Percentiles rank a stretch among this genome's conserved stretches.
phyloP scores from a whole-genome alignment of 2,329 filamentous ascomycete genomes.

The Penicillium sp. region DNA sequence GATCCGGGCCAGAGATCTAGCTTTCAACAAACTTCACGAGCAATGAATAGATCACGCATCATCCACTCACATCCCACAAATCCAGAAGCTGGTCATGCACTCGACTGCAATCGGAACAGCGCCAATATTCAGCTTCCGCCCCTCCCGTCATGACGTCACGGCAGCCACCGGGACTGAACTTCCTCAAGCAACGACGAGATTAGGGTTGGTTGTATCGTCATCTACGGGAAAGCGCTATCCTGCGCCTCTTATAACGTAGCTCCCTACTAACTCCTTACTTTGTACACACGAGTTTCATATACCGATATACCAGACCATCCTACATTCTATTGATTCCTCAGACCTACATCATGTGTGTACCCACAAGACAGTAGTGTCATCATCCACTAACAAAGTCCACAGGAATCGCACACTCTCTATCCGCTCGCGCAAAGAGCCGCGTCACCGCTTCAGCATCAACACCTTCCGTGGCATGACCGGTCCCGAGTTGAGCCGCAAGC shows the following conservation, averaged over 20 bases:
- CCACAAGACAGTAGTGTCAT: background rate
- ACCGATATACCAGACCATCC: background rate
- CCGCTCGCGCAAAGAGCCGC: constrained; percentile 35
- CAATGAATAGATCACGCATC: constrained; percentile 5
- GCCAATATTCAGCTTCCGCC: constrained; percentile 29
- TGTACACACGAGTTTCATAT: background rate
- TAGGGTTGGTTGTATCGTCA: constrained; percentile 22
- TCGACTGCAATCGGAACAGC: constrained; percentile 20
- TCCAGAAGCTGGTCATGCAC: constrained; percentile 5
- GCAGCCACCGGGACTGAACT: constrained; percentile 19
- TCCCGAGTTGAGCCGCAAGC: constrained; percentile 82
- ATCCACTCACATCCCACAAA: background rate
- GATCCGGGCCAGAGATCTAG: constrained; percentile 1
- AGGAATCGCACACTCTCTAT: constrained; percentile 47
- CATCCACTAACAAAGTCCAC: background rate
- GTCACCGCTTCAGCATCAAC: constrained; percentile 78
- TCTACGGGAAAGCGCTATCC: constrained; percentile 14
- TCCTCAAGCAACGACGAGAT: constrained; percentile 11
- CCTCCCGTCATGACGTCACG: constrained; percentile 34
- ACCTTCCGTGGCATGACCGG: constrained; percentile 82
- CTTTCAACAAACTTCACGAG: background rate
- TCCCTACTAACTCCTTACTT: background rate
- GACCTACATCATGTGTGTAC: background rate
- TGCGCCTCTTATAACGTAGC: background rate
- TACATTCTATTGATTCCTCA: background rate